Evolutionary conservation across 192 early-diverging fungal genomes (phyloP).

Genomic region (Backusella morwellensis): DNA sequence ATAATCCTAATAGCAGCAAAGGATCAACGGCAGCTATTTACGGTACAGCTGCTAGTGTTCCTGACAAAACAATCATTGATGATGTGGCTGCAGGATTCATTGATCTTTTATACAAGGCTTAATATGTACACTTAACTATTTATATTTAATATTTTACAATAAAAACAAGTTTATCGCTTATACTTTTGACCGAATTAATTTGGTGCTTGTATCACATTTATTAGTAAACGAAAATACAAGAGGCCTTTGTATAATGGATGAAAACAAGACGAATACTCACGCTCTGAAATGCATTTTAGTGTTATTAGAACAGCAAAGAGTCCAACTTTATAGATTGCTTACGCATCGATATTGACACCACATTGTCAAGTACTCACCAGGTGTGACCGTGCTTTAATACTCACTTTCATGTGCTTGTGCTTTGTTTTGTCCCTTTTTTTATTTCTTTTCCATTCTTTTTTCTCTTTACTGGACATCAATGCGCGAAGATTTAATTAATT

Average conservation of each 20-base stretch:
- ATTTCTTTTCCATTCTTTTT: background rate
- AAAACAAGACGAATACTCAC: background rate
- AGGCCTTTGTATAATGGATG: background rate
- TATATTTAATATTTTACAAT: background rate
- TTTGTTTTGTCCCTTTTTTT: background rate
- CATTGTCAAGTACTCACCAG: background rate
- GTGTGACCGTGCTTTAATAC: background rate
- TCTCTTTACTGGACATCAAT: constrained; percentile 11
- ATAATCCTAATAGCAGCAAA: constrained; percentile 63
- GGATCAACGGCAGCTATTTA: constrained; percentile 88
- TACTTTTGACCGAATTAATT: background rate
- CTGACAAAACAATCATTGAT: constrained; percentile 80
- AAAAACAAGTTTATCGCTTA: background rate
- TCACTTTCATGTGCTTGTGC: background rate
- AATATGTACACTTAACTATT: constrained; percentile 6
- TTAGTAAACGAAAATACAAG: background rate
- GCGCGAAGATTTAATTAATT: constrained; percentile 73
- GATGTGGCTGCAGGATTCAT: constrained; percentile 89
- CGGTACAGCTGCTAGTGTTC: constrained; percentile 87
- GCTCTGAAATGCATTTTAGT: background rate
- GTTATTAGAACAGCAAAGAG: background rate
- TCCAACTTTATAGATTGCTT: background rate
- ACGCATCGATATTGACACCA: background rate
- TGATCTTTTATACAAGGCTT: constrained; percentile 77
- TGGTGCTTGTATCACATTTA: background rate